Evolutionary conservation across 148 eudicot genomes (phyloP), one percentile per base, ranked within the genome.

Genomic region (Rhododendron ferrugineum): DNA sequence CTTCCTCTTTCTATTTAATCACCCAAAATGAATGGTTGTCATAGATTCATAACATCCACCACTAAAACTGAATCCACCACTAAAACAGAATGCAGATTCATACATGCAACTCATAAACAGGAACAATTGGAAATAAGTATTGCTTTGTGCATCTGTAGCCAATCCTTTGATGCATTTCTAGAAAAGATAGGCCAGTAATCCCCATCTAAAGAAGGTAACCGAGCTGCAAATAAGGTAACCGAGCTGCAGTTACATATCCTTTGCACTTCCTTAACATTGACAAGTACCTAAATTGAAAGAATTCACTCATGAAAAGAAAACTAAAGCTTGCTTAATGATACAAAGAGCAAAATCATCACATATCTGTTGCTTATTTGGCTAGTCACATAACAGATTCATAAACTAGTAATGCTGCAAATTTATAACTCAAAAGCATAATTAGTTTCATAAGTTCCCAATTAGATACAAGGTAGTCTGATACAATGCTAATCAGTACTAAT

Each of bases 121-220:
- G 66, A 46, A 28, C 56, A 14, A 0, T 75, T 81, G 44, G 26
- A 23, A 26, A 10, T 81, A 62, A 52, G 81, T 40, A 86, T 89
- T 97, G 95, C 99, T 88, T 91, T 95, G 83, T 89, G 95, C 99
- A 97, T 97, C 75, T 95, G 89, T 49, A 93, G 89, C 87, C 93
- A 85, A 92, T 95, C 99, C 90, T 95, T 97, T 22, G 98, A 94
- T 16, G 91, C 95, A 90, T 97, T 95, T 85, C 91, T 91, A 78
- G 98, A 95, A 85, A 92, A 2, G 93, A 92, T 95, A 74, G 98
- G 98, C 98, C 98, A 97, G 89, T 97, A 97, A 86, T 97, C 98
- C 72, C 99, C 99, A 85, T 95, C 99, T 85, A 95, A 95, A 87
- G 95, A 97, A 14, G 99, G 98, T 82, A 95, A 88, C 87, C 96